A percentile compares a stretch with the other conserved stretches of the same genome.
Conservation (phyloP, 2,329 filamentous ascomycete genomes). For the Phoma sp. region DNA sequence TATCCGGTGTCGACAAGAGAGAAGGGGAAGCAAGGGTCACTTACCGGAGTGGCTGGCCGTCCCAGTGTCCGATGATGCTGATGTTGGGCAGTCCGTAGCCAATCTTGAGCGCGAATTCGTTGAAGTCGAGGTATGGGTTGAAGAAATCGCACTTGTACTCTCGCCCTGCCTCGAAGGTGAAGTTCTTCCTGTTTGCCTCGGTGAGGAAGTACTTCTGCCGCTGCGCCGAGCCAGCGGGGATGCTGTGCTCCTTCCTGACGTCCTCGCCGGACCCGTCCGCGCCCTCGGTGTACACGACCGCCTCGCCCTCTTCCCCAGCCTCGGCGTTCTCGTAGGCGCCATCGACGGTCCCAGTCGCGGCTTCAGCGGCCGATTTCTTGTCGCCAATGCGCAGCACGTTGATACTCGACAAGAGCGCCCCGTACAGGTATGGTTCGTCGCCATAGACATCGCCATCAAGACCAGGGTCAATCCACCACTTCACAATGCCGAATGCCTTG, state of each 20-base stretch:
- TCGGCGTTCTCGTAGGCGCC: constrained; percentile 62
- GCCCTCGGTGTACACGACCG: constrained; percentile 63
- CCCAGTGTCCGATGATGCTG: constrained; percentile 79
- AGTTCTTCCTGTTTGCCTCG: constrained; percentile 62
- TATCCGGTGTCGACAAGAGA: neutral
- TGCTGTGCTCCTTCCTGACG: constrained; percentile 48
- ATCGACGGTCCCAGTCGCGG: constrained; percentile 51
- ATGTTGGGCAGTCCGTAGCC: constrained; percentile 70
- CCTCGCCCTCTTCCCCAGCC: constrained; percentile 59
- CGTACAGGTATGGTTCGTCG: constrained; percentile 85
- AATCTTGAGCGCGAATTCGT: constrained; percentile 70
- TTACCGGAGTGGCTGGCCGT: constrained; percentile 78
- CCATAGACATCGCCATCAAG: constrained; percentile 90
- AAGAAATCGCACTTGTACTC: constrained; percentile 77
- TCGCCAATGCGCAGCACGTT: constrained; percentile 75
- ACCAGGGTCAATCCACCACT: constrained; percentile 90
- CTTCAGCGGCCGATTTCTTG: constrained; percentile 41
- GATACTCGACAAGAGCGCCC: constrained; percentile 79
- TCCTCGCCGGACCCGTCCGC: constrained; percentile 55
- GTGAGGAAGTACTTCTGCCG: constrained; percentile 69
- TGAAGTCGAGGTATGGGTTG: constrained; percentile 92
- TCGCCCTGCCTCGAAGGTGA: constrained; percentile 68
- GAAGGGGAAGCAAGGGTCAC: constrained; percentile 10
- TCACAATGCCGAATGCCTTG: constrained; percentile 83
- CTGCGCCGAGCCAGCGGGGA: constrained; percentile 52